These are phyloP conservation scores for Oehlia diaphana DNA, from an alignment of 192 early-diverging fungal species.

Conservation along the genomic window DNA sequence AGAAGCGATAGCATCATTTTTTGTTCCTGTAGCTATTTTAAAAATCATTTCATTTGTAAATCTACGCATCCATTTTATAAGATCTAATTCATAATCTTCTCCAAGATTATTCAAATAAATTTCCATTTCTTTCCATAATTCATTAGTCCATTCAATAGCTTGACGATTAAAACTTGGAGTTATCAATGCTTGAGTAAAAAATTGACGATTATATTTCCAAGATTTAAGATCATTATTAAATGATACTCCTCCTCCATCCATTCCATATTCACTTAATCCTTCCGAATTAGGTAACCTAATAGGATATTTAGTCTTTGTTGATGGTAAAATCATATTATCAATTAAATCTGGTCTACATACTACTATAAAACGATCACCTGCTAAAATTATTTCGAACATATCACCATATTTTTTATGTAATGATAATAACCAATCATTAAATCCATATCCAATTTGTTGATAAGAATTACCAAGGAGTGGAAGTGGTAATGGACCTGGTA, in stretches of 20 bases:
- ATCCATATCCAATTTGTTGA: too few relatives aligned
- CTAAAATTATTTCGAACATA: background rate
- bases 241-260: background rate
- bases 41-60: background rate
- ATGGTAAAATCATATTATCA: background rate
- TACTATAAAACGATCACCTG: background rate
- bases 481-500: background rate
- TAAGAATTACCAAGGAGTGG: too few relatives aligned
- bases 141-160: background rate
- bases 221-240: background rate
- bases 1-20: background rate
- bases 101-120: background rate
- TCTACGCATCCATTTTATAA: background rate
- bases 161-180: background rate
- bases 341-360: background rate
- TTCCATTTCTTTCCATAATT: background rate
- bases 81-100: background rate
- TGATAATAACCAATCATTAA: too few relatives aligned
- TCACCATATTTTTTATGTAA: background rate
- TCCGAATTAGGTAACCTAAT: background rate
- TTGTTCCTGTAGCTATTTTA: background rate
- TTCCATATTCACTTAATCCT: background rate
- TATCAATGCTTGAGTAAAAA: conserved; percentile 1
- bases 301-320: background rate
- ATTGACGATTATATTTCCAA: conserved; percentile 11